phyloP scores from a whole-genome alignment of 768 basidiomycete species.

The Strobilomyces echinocephalus region DNA sequence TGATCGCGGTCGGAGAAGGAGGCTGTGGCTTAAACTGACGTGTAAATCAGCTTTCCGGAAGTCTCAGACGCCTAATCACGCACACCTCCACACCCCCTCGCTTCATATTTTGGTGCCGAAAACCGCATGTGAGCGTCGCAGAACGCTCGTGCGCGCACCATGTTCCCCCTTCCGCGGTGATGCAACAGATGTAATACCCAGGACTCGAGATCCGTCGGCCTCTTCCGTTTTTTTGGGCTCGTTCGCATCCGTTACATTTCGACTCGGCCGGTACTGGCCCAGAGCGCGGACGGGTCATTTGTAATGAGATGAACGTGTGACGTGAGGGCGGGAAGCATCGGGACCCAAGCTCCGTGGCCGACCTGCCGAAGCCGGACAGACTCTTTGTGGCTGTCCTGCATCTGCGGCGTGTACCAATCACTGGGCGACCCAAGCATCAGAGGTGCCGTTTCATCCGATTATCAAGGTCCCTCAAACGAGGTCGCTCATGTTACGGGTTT shows the following conservation, averaged over 20 bases:
- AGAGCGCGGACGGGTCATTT: not conserved
- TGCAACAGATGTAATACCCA: not conserved
- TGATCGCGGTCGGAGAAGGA: not conserved
- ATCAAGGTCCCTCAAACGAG: not conserved
- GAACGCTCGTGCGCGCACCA: slow-evolving; percentile 14
- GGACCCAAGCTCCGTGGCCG: not conserved
- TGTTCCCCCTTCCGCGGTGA: slow-evolving; percentile 18
- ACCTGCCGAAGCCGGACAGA: not conserved
- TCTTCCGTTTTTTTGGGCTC: slow-evolving; percentile 5
- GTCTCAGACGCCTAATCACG: slow-evolving; percentile 1
- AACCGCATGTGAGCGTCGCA: slow-evolving; percentile 19
- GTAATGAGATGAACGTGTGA: slow-evolving; percentile 17
- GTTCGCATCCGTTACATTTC: not conserved
- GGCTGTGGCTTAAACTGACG: slow-evolving; percentile 5
- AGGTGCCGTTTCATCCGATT: not conserved
- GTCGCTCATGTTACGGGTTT: not conserved
- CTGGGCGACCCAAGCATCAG: not conserved
- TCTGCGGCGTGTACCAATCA: not conserved
- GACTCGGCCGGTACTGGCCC: not conserved
- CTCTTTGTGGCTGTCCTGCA: not conserved
- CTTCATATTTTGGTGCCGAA: not conserved
- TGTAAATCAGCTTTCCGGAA: slow-evolving; percentile 3
- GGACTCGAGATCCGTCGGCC: not conserved
- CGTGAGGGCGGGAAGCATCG: not conserved
- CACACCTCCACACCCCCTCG: not conserved